Percentiles rank a stretch among this genome's conserved stretches.
Evolutionary conservation across 129 eudicot genomes (phyloP).

Genomic region (Mikania micrantha): DNA sequence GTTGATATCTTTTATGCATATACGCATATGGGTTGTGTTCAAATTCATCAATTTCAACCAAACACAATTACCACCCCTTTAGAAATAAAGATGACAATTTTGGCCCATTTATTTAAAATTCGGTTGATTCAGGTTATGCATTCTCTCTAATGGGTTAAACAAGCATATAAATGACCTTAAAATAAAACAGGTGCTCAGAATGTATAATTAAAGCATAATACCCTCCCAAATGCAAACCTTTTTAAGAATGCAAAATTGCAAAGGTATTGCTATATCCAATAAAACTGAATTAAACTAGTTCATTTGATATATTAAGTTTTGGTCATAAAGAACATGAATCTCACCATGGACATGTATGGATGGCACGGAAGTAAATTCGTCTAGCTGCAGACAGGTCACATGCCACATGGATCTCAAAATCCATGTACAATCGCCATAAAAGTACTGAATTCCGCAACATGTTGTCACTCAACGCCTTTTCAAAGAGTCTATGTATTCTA

Average conservation of each 20-base stretch:
- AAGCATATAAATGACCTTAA: neutral
- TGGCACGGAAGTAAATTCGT: constrained; percentile 80
- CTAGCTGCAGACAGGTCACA: constrained; percentile 59
- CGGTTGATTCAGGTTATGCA: neutral
- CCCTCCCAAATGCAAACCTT: neutral
- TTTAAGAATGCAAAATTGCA: neutral
- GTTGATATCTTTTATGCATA: neutral
- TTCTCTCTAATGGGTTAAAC: neutral
- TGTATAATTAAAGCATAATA: neutral
- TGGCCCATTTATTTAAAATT: neutral
- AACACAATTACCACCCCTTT: neutral
- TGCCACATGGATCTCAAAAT: constrained; percentile 54
- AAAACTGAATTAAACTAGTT: neutral
- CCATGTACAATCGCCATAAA: constrained; percentile 79
- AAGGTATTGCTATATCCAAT: neutral
- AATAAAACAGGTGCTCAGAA: neutral
- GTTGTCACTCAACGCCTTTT: constrained; percentile 66
- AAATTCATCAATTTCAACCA: neutral
- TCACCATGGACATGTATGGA: constrained; percentile 98
- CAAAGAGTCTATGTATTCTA: constrained; percentile 76
- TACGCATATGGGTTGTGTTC: neutral
- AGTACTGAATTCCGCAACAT: constrained; percentile 45
- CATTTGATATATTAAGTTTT: neutral
- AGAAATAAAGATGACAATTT: neutral
- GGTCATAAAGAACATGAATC: neutral